These are phyloP conservation scores for Capsicum baccatum DNA, from an alignment of 257 asterid species.

Conservation along the genomic window DNA sequence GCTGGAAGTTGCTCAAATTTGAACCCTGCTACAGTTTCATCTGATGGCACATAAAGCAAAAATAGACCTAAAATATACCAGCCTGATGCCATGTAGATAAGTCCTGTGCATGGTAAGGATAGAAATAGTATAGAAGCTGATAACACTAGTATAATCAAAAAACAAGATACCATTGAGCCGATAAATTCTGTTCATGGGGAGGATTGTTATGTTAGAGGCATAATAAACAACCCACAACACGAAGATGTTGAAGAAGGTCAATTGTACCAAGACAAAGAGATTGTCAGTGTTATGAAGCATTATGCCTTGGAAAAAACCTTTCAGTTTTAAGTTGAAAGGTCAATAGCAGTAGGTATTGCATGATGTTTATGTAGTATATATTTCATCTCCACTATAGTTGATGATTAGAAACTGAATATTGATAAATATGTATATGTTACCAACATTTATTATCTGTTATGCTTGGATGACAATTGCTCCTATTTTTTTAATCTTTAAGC, in stretches of 20 bases:
- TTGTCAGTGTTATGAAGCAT: neutral
- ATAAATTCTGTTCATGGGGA: neutral
- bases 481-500: constrained; percentile 24
- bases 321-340: constrained; percentile 1
- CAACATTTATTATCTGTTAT: constrained; percentile 22
- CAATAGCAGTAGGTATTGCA: constrained; percentile 16
- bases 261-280: constrained; percentile 23
- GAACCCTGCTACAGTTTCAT: neutral
- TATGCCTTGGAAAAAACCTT: neutral
- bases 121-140: neutral
- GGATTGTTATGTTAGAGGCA: neutral
- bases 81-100: neutral
- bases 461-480: constrained; percentile 21
- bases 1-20: constrained; percentile 20
- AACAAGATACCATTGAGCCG: neutral
- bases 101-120: neutral
- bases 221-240: neutral
- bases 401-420: neutral
- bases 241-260: constrained; percentile 21
- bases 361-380: neutral
- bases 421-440: neutral
- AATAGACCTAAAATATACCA: neutral
- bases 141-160: neutral
- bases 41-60: neutral
- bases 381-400: neutral